Base-by-base conservation (phyloP, 148 eudicot genomes). In the Chenopodium suecicum region DNA sequence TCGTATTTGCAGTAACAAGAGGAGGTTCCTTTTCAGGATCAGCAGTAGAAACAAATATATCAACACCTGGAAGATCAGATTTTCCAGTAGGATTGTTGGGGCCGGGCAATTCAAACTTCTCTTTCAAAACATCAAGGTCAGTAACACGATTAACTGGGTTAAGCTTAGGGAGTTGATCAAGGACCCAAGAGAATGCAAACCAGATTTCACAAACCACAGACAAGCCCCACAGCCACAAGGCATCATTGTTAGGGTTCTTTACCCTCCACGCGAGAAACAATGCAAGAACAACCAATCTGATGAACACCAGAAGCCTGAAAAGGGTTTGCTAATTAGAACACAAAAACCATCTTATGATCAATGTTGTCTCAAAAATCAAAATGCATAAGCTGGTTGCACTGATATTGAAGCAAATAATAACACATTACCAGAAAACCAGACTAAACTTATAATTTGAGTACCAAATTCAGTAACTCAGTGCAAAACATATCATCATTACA, bases 1-100 rank as follows among this genome's bases (percentile, higher is more conserved):
- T 95, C 2, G 98, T 95, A 86, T 95, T 95, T 76, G 97, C 88
- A 11, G 98, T 95, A 31, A 92, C 95, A 47, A 95, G 95, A 16
- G 98, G 98, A 0, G 98, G 98, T 75, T 95, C 98, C 66, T 95
- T 95, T 54, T 95, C 98, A 0, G 98, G 98, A 81, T 95, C 98
- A 1, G 98, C 98, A 7, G 98, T 95, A 27, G 98, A 95, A 48
- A 95, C 98, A 73, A 90, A 95, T 10, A 95, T 76, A 70, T 95
- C 98, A 14, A 93, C 75, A 4, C 98, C 98, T 0, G 98, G 98
- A 72, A 95, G 98, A 80, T 95, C 98, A 9, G 98, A 95, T 83
- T 89, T 93, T 12, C 97, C 97, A 0, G 93, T 88, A 3, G 96
- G 97, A 50, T 93, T 93, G 80, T 83, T 70, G 25, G 93, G 91